Conservation (phyloP, 148 eudicot genomes). For the Spergularia marina region DNA sequence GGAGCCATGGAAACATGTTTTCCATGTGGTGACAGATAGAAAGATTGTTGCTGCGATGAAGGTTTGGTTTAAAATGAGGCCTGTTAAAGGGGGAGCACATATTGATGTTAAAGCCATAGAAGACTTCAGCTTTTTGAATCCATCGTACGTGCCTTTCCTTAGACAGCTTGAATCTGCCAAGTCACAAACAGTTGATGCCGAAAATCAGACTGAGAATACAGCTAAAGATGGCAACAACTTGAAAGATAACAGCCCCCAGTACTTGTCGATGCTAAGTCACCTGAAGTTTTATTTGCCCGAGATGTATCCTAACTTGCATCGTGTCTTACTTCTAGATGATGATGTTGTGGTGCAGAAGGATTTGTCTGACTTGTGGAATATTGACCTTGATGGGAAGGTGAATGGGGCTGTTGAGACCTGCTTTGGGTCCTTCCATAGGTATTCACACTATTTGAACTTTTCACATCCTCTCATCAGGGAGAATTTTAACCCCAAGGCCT, state of each 20-base stretch:
- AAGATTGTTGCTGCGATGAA: slow-evolving; percentile 91
- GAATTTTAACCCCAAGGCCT: slow-evolving; percentile 74
- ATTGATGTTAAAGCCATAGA: slow-evolving; percentile 79
- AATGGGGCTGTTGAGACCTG: slow-evolving; percentile 89
- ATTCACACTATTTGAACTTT: slow-evolving; percentile 79
- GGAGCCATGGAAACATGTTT: slow-evolving; percentile 84
- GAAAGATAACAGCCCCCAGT: slow-evolving; percentile 57
- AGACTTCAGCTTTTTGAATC: slow-evolving; percentile 59
- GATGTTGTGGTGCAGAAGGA: slow-evolving; percentile 98
- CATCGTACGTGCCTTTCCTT: slow-evolving; percentile 84
- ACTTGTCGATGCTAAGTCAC: slow-evolving; percentile 80
- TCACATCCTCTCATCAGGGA: slow-evolving; percentile 82
- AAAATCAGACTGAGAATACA: slow-evolving; percentile 62
- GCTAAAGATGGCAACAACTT: slow-evolving; percentile 53
- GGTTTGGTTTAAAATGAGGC: slow-evolving; percentile 89
- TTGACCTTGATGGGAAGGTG: slow-evolving; percentile 81
- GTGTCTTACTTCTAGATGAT: slow-evolving; percentile 80
- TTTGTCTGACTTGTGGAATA: slow-evolving; percentile 79
- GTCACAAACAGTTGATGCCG: slow-evolving; percentile 47
- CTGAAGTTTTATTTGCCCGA: slow-evolving; percentile 89
- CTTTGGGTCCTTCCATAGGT: slow-evolving; percentile 89
- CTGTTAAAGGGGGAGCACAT: slow-evolving; percentile 69
- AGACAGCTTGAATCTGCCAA: slow-evolving; percentile 63
- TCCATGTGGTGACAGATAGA: slow-evolving; percentile 81
- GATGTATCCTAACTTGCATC: slow-evolving; percentile 78